Base-by-base conservation (phyloP, 2,329 filamentous ascomycete genomes). In the Dactylella cylindrospora region DNA sequence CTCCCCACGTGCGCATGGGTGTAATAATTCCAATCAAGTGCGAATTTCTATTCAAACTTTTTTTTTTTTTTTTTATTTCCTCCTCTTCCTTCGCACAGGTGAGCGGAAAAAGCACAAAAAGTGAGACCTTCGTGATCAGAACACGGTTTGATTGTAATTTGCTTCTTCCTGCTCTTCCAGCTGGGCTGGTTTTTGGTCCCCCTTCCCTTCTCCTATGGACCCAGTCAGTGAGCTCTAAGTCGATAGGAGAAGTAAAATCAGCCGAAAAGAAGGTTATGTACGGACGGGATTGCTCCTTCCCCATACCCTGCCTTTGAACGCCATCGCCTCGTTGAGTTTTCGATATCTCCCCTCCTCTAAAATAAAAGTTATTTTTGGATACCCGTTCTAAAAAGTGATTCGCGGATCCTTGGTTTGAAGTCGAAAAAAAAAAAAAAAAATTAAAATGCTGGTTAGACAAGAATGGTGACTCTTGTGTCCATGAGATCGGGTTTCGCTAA, bases 81-180 rank as follows among this genome's bases (percentile, higher is more conserved):
- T n/a, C n/a, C n/a, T n/a, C n/a, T n/a, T n/a, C n/a, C 19, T 23
- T 26, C 35, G 45, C 32, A 13, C 38, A 47, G 36, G 35, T 17
- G 33, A 40, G 32, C 39, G 38, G 31, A 54, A 54, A 54, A 54
- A 62, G 36, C 45, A 53, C 46, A 45, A 39, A 40, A 53, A 62
- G 41, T 62, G 55, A 62, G 55, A 62, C 55, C 35, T 51, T 53
- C 55, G 47, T n/a, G 57, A 44, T 62, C 57, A 62, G 57, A 62
- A 54, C 57, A 54, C 43, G 31, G 41, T 49, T 52, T 36, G n/a
- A n/a, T 43, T 49, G 23, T 41, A 1, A 20, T 22, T 53, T 53
- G 32, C 55, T 53, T 61, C 46, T 53, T 53, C 45, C 29, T n/a
- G n/a, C n/a, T 29, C 44, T 12, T 9, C 36, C 12, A 40, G 36